Conservation (phyloP, 83 land plant genomes). For the Isoetes engelmannii region DNA sequence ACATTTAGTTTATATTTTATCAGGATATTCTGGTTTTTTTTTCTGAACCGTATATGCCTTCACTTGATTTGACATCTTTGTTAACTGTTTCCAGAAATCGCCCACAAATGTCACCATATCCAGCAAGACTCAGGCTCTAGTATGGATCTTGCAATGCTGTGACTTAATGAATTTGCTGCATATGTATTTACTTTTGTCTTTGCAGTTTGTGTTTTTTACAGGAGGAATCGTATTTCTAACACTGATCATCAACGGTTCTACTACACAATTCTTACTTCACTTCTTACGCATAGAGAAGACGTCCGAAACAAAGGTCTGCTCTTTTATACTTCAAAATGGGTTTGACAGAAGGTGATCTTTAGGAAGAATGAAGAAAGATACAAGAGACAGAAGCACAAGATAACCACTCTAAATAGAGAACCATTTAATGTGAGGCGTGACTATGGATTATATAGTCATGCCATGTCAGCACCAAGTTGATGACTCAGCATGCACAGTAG, state of each 20-base stretch:
- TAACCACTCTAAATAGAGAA: too few species aligned
- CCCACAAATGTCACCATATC: too few species aligned
- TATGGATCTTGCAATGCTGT: too few species aligned
- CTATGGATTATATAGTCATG: neutral
- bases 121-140: too few species aligned
- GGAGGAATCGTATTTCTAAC: slow-evolving; percentile 93
- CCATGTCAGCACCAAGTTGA: neutral
- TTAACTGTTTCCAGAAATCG: too few species aligned
- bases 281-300: slow-evolving; percentile 31
- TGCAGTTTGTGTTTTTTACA: slow-evolving; percentile 91
- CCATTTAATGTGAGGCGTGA: neutral
- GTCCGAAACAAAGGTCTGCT: slow-evolving; percentile 25
- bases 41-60: neutral
- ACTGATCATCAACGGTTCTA: slow-evolving; percentile 90
- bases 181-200: neutral
- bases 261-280: slow-evolving; percentile 72
- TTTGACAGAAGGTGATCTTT: neutral
- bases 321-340: too few species aligned
- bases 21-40: neutral
- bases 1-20: neutral
- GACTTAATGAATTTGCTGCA: too few species aligned
- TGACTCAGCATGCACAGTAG: too few species aligned
- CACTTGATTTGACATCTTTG: neutral
- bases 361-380: too few species aligned
- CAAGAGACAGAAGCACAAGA: too few species aligned